Evolutionary conservation across 345 rosid genomes (phyloP).

Genomic region (Linum lewisii): DNA sequence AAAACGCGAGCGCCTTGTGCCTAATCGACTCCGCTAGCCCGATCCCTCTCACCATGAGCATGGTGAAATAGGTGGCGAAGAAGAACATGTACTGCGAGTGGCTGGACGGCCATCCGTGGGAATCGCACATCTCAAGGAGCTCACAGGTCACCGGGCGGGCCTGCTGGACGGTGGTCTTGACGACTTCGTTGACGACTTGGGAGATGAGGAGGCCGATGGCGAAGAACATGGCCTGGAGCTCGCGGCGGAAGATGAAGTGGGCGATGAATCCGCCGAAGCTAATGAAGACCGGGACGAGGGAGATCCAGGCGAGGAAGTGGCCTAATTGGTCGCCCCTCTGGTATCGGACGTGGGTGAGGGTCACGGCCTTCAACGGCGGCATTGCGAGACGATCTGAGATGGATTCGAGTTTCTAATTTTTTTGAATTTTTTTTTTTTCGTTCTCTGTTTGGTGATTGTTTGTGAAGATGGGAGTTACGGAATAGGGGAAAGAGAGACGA

Average conservation of each 20-base stretch:
- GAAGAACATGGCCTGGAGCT: slow-evolving; percentile 82
- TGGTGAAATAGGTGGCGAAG: slow-evolving; percentile 53
- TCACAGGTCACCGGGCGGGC: slow-evolving; percentile 83
- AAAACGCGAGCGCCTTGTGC: slow-evolving; percentile 33
- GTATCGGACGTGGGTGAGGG: slow-evolving; percentile 83
- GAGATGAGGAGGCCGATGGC: slow-evolving; percentile 70
- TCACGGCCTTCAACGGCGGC: slow-evolving; percentile 57
- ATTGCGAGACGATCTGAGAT: background rate
- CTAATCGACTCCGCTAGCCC: slow-evolving; percentile 38
- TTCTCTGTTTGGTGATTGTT: too few relatives aligned
- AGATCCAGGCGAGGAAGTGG: slow-evolving; percentile 85
- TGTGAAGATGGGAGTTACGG: too few relatives aligned
- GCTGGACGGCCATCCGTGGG: slow-evolving; percentile 98
- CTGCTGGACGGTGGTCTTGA: slow-evolving; percentile 64
- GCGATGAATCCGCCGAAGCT: slow-evolving; percentile 81
- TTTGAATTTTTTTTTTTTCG: background rate
- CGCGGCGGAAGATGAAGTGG: slow-evolving; percentile 89
- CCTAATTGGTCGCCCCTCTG: slow-evolving; percentile 64
- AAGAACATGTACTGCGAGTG: slow-evolving; percentile 91
- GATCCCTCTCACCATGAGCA: slow-evolving; percentile 51
- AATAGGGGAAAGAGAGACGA: too few relatives aligned
- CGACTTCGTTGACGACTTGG: slow-evolving; percentile 65
- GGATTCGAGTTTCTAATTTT: background rate
- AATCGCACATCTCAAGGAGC: slow-evolving; percentile 84
- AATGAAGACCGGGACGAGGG: slow-evolving; percentile 83